A percentile compares a stretch with the other conserved stretches of the same genome.
phyloP scores from a whole-genome alignment of 208 protist genomes.

The Trypanosoma conorhini region DNA sequence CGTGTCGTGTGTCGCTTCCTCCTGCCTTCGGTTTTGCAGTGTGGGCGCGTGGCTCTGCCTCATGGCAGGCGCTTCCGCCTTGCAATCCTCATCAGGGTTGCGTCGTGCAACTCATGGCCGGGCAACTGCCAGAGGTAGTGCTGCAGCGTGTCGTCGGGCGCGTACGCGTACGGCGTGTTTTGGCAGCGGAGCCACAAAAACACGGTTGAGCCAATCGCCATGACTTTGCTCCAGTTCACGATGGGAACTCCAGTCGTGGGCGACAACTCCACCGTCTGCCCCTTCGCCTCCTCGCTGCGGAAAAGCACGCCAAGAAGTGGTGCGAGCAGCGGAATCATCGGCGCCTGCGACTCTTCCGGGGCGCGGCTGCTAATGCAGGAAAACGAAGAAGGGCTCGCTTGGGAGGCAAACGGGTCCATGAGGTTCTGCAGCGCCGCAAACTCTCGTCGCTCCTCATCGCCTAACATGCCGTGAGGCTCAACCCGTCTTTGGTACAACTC shows the following conservation, averaged over 20 bases:
- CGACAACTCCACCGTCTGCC: slow-evolving; percentile 35
- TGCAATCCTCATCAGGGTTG: slow-evolving; percentile 32
- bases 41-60: neutral
- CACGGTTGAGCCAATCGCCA: slow-evolving; percentile 45
- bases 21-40: neutral
- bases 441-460: slow-evolving; percentile 30
- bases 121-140: slow-evolving; percentile 53
- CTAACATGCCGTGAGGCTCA: slow-evolving; percentile 35
- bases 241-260: slow-evolving; percentile 41
- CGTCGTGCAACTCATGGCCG: slow-evolving; percentile 50
- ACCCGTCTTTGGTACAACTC: slow-evolving; percentile 29
- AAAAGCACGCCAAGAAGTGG: slow-evolving; percentile 61
- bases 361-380: slow-evolving; percentile 47
- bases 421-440: slow-evolving; percentile 46
- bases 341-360: slow-evolving; percentile 52
- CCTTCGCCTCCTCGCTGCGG: slow-evolving; percentile 43
- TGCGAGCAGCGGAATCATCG: slow-evolving; percentile 60
- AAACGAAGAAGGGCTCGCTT: slow-evolving; percentile 56
- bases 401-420: slow-evolving; percentile 71
- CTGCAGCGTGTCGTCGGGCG: slow-evolving; percentile 41
- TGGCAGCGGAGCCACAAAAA: slow-evolving; percentile 69
- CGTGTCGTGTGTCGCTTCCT: neutral
- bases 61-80: slow-evolving; percentile 16
- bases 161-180: slow-evolving; percentile 49
- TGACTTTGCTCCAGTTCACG: slow-evolving; percentile 67